Base-by-base conservation (phyloP, 140 eudicot species). In the Senecio squalidus region DNA sequence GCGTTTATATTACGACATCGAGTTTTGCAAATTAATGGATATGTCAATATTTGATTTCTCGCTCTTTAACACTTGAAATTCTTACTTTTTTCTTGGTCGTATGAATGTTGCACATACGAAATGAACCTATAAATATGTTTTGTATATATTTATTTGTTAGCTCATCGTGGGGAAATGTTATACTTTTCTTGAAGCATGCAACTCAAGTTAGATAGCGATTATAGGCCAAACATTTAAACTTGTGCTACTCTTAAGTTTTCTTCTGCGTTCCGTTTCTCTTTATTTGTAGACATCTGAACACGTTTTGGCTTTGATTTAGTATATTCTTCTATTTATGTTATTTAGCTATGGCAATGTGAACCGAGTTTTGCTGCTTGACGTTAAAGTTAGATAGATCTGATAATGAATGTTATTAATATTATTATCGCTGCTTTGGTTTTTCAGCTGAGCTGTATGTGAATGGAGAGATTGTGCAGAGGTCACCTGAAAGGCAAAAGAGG, bases 401-500 rank as follows among this genome's bases (percentile, higher is more conserved):
- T 44, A 40, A 40, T 11, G 21, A 9, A 18, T 8, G 40, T 8
- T n/a, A n/a, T n/a, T n/a, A n/a, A n/a, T n/a, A n/a, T 49, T 22
- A 24, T 64, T 10, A 5, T 16, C 24, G 0, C 20, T 27, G 26
- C 2, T 54, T 66, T 54, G 18, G 2, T 11, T 9, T 67, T 63
- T 31, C 82, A 84, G 97, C 95, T 51, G 97, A 84, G 77, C 70
- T 89, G 70, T 82, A 64, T 65, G 97, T 89, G 68, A 82, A 89
- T 21, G 97, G 97, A 56, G 97, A 84, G 75, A 89, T 89, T 2
- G 97, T 89, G 46, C 92, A 84, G 68, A 74, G 97, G 18, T 69
- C 92, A 21, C 97, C 97, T 25, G 95, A 84, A 76, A 77, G 97
- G 43, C 95, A 89, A 20, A 84, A 92, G 82, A 84, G 97, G 75